Evolutionary conservation across 2,329 filamentous ascomycete genomes (phyloP).

Genomic region (Nigrograna mackinnonii): DNA sequence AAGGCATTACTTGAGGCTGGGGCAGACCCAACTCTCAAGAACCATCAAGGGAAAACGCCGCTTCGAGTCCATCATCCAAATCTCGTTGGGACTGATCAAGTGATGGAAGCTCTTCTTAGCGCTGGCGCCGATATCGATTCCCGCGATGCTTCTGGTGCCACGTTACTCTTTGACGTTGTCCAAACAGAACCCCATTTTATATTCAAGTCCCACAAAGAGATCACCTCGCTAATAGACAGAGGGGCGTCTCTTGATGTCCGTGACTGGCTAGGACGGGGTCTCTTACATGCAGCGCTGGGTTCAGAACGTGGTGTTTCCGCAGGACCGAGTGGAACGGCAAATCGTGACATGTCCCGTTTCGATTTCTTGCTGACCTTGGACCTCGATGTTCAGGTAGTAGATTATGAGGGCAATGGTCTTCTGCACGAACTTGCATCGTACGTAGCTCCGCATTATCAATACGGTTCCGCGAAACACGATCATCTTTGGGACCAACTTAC

Average conservation of each 20-base stretch:
- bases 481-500: constrained; percentile 6
- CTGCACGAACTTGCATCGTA: constrained; percentile 14
- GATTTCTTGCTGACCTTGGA: constrained; percentile 17
- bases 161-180: too few species aligned
- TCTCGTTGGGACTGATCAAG: constrained; percentile 1
- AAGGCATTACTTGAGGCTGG: constrained; percentile 5
- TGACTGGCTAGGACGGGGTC: constrained; percentile 7
- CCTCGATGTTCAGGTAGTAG: constrained; percentile 11
- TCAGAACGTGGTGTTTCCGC: neutral
- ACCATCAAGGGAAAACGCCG: neutral
- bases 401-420: constrained; percentile 9
- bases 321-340: neutral
- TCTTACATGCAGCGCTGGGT: constrained; percentile 6
- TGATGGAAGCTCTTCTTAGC: constrained; percentile 21
- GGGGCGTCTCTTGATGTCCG: constrained; percentile 6
- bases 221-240: constrained; percentile 5
- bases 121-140: constrained; percentile 26
- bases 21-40: constrained; percentile 9
- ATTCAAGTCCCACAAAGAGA: too few species aligned
- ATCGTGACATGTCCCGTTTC: neutral
- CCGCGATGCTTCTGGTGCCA: constrained; percentile 9
- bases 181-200: too few species aligned
- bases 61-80: too few species aligned
- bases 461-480: neutral
- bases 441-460: neutral